Percentiles rank a stretch among this genome's conserved stretches.
Evolutionary conservation across 1,284 basidiomycete species (phyloP).

Genomic region (Heliocybe sulcata): DNA sequence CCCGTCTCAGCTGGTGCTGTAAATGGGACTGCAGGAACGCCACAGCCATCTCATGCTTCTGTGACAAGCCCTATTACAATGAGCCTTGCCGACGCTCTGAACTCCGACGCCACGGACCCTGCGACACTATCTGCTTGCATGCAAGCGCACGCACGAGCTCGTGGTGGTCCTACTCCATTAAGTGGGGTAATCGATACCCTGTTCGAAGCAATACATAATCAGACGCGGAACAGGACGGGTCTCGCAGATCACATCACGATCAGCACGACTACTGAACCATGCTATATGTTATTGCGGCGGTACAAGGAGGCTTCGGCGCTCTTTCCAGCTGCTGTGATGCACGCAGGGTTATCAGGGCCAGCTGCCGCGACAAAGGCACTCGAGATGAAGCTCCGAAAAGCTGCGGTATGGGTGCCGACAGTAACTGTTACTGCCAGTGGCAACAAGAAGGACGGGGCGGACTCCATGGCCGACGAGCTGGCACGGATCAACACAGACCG

Average conservation of each 20-base stretch:
- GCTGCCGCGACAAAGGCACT: constrained; percentile 44
- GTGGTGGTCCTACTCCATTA: constrained; percentile 38
- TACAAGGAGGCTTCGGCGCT: constrained; percentile 42
- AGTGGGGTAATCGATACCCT: constrained; percentile 39
- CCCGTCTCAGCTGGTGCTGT: not conserved
- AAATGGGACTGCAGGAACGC: not conserved
- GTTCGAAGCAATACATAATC: constrained; percentile 36
- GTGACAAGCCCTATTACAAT: not conserved
- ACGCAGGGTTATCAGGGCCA: constrained; percentile 43
- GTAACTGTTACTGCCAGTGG: constrained; percentile 9
- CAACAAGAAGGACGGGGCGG: not conserved
- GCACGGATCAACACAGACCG: constrained; percentile 49
- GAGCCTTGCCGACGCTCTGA: constrained; percentile 39
- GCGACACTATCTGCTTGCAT: constrained; percentile 42
- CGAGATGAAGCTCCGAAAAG: constrained; percentile 46
- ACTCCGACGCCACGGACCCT: constrained; percentile 32
- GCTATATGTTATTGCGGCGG: constrained; percentile 32
- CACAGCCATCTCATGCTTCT: not conserved
- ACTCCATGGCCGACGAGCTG: constrained; percentile 45
- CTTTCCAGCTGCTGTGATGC: constrained; percentile 35
- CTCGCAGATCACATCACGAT: not conserved
- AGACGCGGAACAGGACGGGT: not conserved
- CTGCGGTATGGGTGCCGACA: constrained; percentile 37
- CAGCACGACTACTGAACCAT: constrained; percentile 24
- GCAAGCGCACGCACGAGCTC: constrained; percentile 33